These are phyloP conservation scores for Jatropha multifida DNA, from an alignment of 441 rosid species.

Conservation along the genomic window DNA sequence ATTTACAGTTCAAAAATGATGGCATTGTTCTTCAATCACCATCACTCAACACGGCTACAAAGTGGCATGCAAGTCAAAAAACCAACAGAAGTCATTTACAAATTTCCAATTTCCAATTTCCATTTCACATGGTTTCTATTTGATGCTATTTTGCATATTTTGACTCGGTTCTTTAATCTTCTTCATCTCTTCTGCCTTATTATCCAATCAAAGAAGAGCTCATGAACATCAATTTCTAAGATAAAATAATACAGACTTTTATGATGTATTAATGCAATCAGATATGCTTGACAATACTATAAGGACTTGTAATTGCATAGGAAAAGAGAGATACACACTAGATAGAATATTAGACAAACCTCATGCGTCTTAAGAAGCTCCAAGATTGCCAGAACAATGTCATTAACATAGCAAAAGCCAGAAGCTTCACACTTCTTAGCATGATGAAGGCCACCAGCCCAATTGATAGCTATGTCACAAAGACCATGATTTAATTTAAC, in stretches of 20 bases:
- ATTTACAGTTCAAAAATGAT: not conserved
- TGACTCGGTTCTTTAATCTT: not conserved
- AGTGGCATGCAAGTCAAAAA: not conserved
- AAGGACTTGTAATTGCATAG: not conserved
- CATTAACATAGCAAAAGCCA: conserved; percentile 80
- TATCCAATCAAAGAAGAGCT: not conserved
- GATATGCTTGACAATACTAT: not conserved
- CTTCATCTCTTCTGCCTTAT: not conserved
- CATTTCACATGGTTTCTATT: not conserved
- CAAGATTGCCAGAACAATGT: conserved; percentile 68
- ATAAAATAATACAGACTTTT: not conserved
- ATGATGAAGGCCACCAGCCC: conserved; percentile 88
- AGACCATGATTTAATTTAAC: conserved; percentile 50
- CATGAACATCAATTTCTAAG: not conserved
- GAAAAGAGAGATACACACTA: not conserved
- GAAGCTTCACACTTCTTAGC: conserved; percentile 86
- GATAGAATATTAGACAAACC: conserved; percentile 26
- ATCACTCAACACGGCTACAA: not conserved
- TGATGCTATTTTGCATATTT: not conserved
- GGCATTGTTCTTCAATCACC: no score
- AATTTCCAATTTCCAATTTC: not conserved
- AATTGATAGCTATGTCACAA: conserved; percentile 75
- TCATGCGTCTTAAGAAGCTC: conserved; percentile 68
- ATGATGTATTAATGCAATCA: not conserved
- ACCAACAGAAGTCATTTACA: not conserved